These are phyloP conservation scores for Acanthamoeba culbertsoni DNA, from an alignment of 208 protist species.

Conservation along the genomic window DNA sequence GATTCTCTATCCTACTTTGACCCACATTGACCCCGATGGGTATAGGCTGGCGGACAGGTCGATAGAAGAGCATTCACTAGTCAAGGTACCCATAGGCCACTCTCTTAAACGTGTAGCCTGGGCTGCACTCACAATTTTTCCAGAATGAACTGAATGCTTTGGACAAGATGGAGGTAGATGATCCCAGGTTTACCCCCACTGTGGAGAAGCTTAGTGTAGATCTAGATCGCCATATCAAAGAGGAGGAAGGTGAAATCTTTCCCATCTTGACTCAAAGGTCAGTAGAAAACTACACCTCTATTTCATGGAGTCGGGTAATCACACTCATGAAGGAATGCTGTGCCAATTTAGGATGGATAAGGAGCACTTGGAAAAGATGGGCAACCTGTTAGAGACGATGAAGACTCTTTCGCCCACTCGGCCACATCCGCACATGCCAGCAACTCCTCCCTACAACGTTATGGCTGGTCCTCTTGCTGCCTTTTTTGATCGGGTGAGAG, in stretches of 20 bases:
- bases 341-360: not conserved
- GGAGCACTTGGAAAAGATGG: slow-evolving; percentile 45
- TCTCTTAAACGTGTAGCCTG: not conserved
- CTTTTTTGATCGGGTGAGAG: not conserved
- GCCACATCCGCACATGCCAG: not conserved
- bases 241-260: slow-evolving; percentile 26
- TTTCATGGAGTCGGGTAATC: too few relatives aligned
- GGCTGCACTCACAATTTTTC: not conserved
- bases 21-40: not conserved
- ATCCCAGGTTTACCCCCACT: not conserved
- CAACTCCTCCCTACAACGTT: slow-evolving; percentile 2
- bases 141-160: not conserved
- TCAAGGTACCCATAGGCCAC: not conserved
- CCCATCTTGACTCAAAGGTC: not conserved
- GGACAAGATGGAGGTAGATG: not conserved
- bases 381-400: slow-evolving; percentile 11
- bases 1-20: slow-evolving; percentile 5
- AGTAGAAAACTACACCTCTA: not conserved
- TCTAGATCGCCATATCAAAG: not conserved
- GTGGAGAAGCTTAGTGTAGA: not conserved
- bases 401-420: not conserved
- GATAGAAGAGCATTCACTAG: not conserved
- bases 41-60: not conserved
- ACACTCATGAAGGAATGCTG: not conserved
- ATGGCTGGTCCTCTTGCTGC: slow-evolving; percentile 6